A percentile compares a stretch with the other conserved stretches of the same genome.
These are phyloP conservation scores for Rheum nobile DNA, from an alignment of 148 eudicot species.

Conservation along the genomic window DNA sequence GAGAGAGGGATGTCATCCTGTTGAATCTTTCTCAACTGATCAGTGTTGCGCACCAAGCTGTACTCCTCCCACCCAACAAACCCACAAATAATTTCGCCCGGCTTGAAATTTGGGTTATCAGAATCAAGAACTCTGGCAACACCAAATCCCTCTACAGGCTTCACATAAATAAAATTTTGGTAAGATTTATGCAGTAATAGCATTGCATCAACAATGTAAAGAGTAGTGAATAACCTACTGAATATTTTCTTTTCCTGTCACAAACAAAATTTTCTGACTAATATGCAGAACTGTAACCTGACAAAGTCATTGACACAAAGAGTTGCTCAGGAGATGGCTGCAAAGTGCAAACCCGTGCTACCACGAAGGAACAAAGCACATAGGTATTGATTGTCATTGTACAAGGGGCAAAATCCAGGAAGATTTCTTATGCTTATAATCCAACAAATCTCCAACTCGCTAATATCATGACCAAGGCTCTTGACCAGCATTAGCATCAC, in stretches of 20 bases:
- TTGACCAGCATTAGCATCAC: too few relatives aligned
- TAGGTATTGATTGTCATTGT: too few relatives aligned
- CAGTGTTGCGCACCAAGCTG: slow-evolving; percentile 37
- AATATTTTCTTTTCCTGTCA: neutral
- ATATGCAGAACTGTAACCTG: neutral
- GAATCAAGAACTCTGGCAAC: slow-evolving; percentile 68
- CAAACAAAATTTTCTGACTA: neutral
- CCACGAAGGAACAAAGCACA: too few relatives aligned
- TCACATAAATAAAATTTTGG: slow-evolving; percentile 2
- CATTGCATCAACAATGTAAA: neutral
- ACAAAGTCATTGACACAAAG: too few relatives aligned
- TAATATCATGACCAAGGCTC: too few relatives aligned
- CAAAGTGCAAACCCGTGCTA: too few relatives aligned
- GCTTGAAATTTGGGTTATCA: slow-evolving; percentile 53
- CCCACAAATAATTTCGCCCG: slow-evolving; percentile 66
- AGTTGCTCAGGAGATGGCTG: too few relatives aligned
- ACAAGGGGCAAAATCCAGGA: too few relatives aligned
- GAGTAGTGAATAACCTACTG: too few relatives aligned
- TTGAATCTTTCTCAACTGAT: slow-evolving; percentile 47
- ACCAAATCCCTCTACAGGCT: slow-evolving; percentile 83
- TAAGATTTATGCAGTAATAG: neutral
- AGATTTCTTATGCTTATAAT: too few relatives aligned
- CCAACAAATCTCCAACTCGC: too few relatives aligned
- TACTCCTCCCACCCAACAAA: slow-evolving; percentile 87
- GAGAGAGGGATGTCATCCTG: slow-evolving; percentile 73